Base-by-base conservation (phyloP, 2,329 filamentous ascomycete genomes). In the Chalara sp. region DNA sequence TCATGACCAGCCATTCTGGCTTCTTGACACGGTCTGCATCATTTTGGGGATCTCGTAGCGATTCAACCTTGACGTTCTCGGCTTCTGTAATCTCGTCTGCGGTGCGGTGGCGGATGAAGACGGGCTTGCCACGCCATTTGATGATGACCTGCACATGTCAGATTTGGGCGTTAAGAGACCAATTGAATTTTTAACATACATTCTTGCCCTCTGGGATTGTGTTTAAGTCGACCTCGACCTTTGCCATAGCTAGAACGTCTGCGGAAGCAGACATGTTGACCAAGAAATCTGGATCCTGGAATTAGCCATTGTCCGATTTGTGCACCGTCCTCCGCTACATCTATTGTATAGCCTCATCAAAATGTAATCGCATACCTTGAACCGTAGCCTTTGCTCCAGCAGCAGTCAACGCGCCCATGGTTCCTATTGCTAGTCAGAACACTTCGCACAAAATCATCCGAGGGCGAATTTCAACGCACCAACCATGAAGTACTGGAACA, bases 101-200 rank as follows among this genome's bases (percentile, higher is more conserved):
- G 64, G 93, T 99, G 69, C 93, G 89, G 86, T 99, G 93, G 72
- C 93, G 91, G 83, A 99, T 90, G 80, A 99, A 99, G 72, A 99
- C 90, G 72, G 93, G 93, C 87, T 99, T 99, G 72, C 93, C 93
- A 80, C 93, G 88, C 93, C 93, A 99, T 80, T 99, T 99, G 81
- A 99, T 95, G 72, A 99, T 95, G 71, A 99, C 86, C 87, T 91
- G 42, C 56, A 50, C 13, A 10, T 28, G 54, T 62, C 43, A 62
- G 53, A 46, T 42, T 44, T 39, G n/a, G 8, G 35, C 35, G 8
- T n/a, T 8, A 10, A 10, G n/a, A 32, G 46, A 48, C 28, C 44
- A 44, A 53, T 54, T 43, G 48, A 52, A 31, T 8, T 13, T 46
- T 30, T 40, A 49, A 30, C 86, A 71, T 78, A 91, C 93, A 78